phyloP scores from a whole-genome alignment of 1,139 yeast species.

The Suhomyces chickasaworum region DNA sequence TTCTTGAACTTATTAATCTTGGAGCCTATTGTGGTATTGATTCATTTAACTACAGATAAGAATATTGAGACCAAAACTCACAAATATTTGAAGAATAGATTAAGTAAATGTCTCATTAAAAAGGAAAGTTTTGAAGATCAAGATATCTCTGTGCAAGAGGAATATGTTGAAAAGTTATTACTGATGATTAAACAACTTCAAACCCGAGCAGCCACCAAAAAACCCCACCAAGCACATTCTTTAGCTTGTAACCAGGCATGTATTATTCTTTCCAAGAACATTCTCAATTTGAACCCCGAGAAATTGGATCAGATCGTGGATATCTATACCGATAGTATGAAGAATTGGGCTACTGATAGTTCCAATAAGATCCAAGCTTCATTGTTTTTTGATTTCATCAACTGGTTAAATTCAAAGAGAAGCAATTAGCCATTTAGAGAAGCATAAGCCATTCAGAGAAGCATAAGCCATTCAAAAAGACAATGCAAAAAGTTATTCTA shows the following conservation, averaged over 20 bases:
- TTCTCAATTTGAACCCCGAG: slow-evolving; percentile 39
- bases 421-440: neutral
- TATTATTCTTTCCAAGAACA: slow-evolving; percentile 60
- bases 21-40: slow-evolving; percentile 61
- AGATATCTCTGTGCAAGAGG: slow-evolving; percentile 20
- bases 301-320: slow-evolving; percentile 46
- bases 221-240: slow-evolving; percentile 53
- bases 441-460: no score
- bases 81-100: slow-evolving; percentile 61
- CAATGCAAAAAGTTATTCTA: no score
- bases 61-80: slow-evolving; percentile 74
- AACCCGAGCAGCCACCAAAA: slow-evolving; percentile 40
- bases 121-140: slow-evolving; percentile 20
- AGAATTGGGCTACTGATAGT: slow-evolving; percentile 57
- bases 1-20: slow-evolving; percentile 46
- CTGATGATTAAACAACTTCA: slow-evolving; percentile 36
- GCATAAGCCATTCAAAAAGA: no score
- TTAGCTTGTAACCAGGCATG: slow-evolving; percentile 64
- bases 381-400: slow-evolving; percentile 75
- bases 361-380: slow-evolving; percentile 57
- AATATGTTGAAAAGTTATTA: slow-evolving; percentile 24
- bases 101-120: slow-evolving; percentile 55
- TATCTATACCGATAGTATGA: slow-evolving; percentile 57
- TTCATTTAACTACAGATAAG: slow-evolving; percentile 69
- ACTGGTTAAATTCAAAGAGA: slow-evolving; percentile 66